Evolutionary conservation across 2,329 filamentous ascomycete species (phyloP), one percentile per base, ranked within the genome.

Genomic region (Zelopaecilomyces penicillatus): DNA sequence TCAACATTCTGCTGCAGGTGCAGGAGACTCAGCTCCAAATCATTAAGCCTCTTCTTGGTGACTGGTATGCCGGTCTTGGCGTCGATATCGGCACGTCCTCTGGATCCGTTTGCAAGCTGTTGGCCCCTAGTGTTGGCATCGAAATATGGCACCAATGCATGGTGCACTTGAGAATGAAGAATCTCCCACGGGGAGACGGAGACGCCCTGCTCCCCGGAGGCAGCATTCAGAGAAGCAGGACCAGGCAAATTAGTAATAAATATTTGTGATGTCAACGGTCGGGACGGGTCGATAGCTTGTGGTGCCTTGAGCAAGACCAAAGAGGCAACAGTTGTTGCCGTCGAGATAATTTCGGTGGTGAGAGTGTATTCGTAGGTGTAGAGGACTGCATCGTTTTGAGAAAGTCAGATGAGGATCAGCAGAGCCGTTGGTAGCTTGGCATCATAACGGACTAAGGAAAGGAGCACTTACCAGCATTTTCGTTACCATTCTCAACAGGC

Each of bases 1-100:
- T 98, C 94, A 45, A 95, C 89, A 65, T 98, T 97, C 65, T 98
- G 90, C 66, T 96, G 90, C 44, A 98, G 74, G 59, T 98, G 91
- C 46, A 89, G 76, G 57, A 99, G 71, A 54, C 85, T 93, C 55
- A 95, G 75, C 64, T 95, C 90, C 54, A 99, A 69, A 64, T 99
- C 94, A 41, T 91, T 93, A 64, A 97, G 83, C 59, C 89, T 87
- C 77, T 95, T 95, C 74, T 95, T 95, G 19, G 93, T 91, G n/a
- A 91, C 88, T 11, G 93, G 89, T 50, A 98, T 90, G 48, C 93
- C 93, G 12, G 88, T 95, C 70, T 95, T 94, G 37, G 87, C 82
- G 59, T 97, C 93, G 41, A 87, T 82, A 58, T 97, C 90, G 19
- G 85, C 79, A 57, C 88, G 82, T 51, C 81, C 82, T 59, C 87